Evolutionary conservation across 2,329 filamentous ascomycete genomes (phyloP), one percentile per base, ranked within the genome.

Genomic region (Paramyrothecium sp.): DNA sequence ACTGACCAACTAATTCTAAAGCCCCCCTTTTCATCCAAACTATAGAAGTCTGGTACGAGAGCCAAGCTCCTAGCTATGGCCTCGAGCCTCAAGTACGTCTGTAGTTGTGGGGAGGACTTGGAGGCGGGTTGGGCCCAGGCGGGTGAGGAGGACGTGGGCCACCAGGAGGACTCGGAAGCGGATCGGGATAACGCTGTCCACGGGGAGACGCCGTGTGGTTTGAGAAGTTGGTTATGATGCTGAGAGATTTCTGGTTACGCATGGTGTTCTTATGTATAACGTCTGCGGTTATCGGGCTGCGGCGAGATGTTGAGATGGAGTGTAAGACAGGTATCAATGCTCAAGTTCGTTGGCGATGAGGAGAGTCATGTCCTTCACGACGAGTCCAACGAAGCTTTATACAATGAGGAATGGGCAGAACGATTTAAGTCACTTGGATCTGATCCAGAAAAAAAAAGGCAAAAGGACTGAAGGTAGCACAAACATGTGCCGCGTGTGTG

Each of bases 111-210:
- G 67, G 67, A 58, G 67, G 67, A 55, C 63, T 69, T 1, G 67
- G 67, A 46, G 67, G 67, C 57, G 67, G 63, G 38, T 63, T 57
- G 30, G 67, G 67, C 20, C 66, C 65, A 12, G 67, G 67, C 61
- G 65, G 60, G 57, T 30, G 41, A 30, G 67, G 67, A 19, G 65
- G 62, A 53, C 67, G 66, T 44, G 67, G 67, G 22, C 67, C 67
- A 56, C 66, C 65, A 50, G 66, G 66, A 50, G 65, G 66, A 41
- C 65, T 68, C 38, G 65, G 66, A 19, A 63, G 66, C 62, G 65
- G 65, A 48, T 68, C 65, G 53, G 66, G 66, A 48, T 63, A 59
- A 51, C 58, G 59, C 7, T 54, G 21, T 38, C 60, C 54, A 33
- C 52, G 34, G 51, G 51, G 47, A 26, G 58, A 33, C 44, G 54